phyloP scores from a whole-genome alignment of 1,284 basidiomycete species.

The Cutaneotrichosporon mucoides region DNA sequence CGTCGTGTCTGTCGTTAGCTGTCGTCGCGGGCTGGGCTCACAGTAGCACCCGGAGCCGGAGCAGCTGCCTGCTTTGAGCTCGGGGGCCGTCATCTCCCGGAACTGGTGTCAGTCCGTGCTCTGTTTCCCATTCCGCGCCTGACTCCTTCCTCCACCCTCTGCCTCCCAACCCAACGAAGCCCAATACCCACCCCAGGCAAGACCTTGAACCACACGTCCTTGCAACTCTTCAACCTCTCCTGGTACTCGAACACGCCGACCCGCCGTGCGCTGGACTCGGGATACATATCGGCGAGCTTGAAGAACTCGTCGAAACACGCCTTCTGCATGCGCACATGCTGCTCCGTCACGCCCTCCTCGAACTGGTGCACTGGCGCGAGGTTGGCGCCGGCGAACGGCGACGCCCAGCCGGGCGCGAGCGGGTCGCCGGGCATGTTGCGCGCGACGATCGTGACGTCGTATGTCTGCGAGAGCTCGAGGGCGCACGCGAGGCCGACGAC shows the following conservation, averaged over 20 bases:
- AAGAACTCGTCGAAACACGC: neutral
- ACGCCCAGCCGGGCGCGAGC: neutral
- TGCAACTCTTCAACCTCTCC: conserved; percentile 1
- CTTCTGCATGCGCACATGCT: neutral
- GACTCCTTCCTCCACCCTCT: no score
- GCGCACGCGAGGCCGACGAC: neutral
- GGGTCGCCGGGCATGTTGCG: neutral
- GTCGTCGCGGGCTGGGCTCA: neutral
- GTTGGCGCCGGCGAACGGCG: neutral
- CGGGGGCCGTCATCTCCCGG: neutral
- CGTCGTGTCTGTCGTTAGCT: neutral
- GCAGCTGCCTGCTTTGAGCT: neutral
- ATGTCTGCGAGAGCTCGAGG: neutral
- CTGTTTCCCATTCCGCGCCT: neutral
- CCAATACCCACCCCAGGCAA: conserved; percentile 1
- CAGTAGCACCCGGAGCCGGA: neutral
- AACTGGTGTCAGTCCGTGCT: neutral
- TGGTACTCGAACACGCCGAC: conserved; percentile 1
- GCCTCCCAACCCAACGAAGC: no score
- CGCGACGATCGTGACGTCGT: neutral
- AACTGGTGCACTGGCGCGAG: neutral
- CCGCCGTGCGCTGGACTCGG: neutral
- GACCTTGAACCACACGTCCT: neutral
- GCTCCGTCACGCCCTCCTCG: neutral
- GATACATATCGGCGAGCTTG: neutral